Evolutionary conservation across 768 basidiomycete genomes (phyloP).

Genomic region (Agrocybe praecox): DNA sequence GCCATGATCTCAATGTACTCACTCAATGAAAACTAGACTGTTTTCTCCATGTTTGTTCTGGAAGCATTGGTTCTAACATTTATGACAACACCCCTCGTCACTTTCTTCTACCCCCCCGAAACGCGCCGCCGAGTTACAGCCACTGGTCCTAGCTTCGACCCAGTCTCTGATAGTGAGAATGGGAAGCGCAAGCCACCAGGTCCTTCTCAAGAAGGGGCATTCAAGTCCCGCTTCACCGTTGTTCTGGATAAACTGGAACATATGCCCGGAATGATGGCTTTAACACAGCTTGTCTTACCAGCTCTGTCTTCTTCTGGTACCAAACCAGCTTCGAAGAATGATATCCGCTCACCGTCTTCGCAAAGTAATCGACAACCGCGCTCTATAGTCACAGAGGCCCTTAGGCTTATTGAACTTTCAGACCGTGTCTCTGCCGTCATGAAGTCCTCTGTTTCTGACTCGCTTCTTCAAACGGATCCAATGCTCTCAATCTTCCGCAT

Average conservation of each 20-base stretch:
- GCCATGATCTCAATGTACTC: not conserved
- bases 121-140: conserved; percentile 50
- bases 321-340: not conserved
- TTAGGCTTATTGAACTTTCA: conserved; percentile 84
- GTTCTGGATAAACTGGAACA: conserved; percentile 92
- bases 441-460: conserved; percentile 73
- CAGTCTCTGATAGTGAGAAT: conserved; percentile 42
- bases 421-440: conserved; percentile 90
- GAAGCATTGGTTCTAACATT: conserved; percentile 83
- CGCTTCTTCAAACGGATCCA: conserved; percentile 72
- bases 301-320: conserved; percentile 11
- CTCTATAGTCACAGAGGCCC: conserved; percentile 63
- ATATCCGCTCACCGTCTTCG: conserved; percentile 8
- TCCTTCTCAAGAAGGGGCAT: conserved; percentile 18
- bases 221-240: conserved; percentile 73
- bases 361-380: conserved; percentile 2
- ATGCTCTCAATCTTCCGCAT: conserved; percentile 74
- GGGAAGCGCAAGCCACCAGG: conserved; percentile 12
- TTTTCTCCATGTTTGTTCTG: conserved; percentile 96
- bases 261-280: conserved; percentile 85
- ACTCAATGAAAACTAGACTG: conserved; percentile 37
- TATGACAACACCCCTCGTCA: conserved; percentile 81
- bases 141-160: conserved; percentile 48
- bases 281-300: conserved; percentile 79
- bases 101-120: conserved; percentile 65